These are phyloP conservation scores for Pseudoturritis turrita DNA, from an alignment of 345 rosid species.

Conservation along the genomic window DNA sequence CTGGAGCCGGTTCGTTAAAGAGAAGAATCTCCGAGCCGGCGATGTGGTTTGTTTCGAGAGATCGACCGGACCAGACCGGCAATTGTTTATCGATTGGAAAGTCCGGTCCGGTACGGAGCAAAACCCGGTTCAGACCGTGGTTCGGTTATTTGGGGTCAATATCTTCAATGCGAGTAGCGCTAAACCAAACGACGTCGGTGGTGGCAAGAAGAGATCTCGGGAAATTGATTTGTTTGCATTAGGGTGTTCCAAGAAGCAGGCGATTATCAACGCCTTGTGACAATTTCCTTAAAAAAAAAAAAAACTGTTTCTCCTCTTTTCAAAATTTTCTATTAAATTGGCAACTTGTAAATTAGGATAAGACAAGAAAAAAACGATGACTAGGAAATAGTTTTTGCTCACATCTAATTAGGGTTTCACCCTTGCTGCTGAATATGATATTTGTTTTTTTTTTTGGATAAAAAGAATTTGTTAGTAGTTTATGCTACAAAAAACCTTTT, in stretches of 20 bases:
- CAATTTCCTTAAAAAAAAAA: slow-evolving; percentile 6
- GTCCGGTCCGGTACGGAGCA: slow-evolving; percentile 25
- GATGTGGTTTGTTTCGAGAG: slow-evolving; percentile 77
- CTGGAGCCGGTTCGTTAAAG: slow-evolving; percentile 93
- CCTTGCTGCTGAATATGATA: background rate
- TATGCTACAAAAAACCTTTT: too few species aligned
- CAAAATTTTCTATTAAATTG: background rate
- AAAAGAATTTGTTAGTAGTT: too few species aligned
- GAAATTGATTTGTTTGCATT: slow-evolving; percentile 55
- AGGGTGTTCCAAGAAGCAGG: slow-evolving; percentile 65
- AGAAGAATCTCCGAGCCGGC: slow-evolving; percentile 75
- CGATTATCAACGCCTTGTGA: slow-evolving; percentile 65
- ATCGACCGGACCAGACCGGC: slow-evolving; percentile 69
- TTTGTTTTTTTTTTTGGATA: background rate
- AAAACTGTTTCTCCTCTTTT: background rate
- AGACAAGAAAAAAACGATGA: slow-evolving; percentile 9
- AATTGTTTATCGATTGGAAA: slow-evolving; percentile 62
- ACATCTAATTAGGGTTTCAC: slow-evolving; percentile 25
- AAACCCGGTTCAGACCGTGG: slow-evolving; percentile 25
- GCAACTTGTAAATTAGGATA: slow-evolving; percentile 31
- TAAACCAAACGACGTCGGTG: slow-evolving; percentile 42
- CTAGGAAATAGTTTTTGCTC: slow-evolving; percentile 20
- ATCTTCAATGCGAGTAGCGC: slow-evolving; percentile 47
- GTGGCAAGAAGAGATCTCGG: slow-evolving; percentile 44
- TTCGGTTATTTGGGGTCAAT: slow-evolving; percentile 46